Conservation (phyloP, 768 basidiomycete genomes). For the Collybia sp. region DNA sequence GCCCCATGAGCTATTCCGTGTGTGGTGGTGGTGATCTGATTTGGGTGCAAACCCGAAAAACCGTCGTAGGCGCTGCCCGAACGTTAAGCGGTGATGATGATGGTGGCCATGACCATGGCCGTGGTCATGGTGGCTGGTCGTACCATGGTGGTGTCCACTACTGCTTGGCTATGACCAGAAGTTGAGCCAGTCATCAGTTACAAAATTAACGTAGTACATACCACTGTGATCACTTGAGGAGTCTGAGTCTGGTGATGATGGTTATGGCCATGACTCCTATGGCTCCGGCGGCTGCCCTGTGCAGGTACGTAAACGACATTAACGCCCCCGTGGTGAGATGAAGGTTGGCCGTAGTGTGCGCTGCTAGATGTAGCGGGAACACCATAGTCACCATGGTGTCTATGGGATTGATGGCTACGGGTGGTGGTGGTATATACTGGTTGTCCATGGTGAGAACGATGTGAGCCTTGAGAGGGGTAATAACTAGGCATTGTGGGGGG, state of each 20-base stretch:
- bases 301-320: conserved; percentile 5
- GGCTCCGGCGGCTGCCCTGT: not conserved
- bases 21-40: conserved; percentile 35
- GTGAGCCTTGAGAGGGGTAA: conserved; percentile 33
- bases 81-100: conserved; percentile 23
- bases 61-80: conserved; percentile 43
- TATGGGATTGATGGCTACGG: conserved; percentile 15
- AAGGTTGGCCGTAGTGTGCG: not conserved
- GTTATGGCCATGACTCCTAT: not conserved
- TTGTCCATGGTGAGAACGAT: conserved; percentile 14
- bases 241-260: not conserved
- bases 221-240: conserved; percentile 8
- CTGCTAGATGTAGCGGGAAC: not conserved
- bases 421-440: conserved; percentile 28
- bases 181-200: not conserved
- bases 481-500: conserved; percentile 24
- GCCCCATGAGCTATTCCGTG: conserved; percentile 44
- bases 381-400: conserved; percentile 6
- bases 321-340: not conserved
- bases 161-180: conserved; percentile 6
- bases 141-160: conserved; percentile 4
- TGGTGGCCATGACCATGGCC: conserved; percentile 13
- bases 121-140: not conserved
- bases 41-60: conserved; percentile 48
- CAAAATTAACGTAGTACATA: too few relatives aligned